These are phyloP conservation scores for Suhomyces emberorum DNA, from an alignment of 805 yeast genomes.

Conservation along the genomic window DNA sequence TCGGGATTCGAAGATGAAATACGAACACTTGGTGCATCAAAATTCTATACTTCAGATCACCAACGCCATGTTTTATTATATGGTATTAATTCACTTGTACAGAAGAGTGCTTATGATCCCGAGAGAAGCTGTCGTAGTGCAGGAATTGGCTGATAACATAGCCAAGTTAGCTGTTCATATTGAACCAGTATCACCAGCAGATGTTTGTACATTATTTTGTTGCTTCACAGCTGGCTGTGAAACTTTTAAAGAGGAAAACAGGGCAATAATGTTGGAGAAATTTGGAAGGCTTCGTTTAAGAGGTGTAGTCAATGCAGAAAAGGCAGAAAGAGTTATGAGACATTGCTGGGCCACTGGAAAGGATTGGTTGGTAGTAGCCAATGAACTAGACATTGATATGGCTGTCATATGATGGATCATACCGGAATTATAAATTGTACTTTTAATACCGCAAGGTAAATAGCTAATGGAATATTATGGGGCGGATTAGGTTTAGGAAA, in stretches of 20 bases:
- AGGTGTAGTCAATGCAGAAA: constrained; percentile 43
- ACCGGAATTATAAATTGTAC: too few species aligned
- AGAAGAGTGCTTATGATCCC: constrained; percentile 53
- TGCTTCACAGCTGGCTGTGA: constrained; percentile 61
- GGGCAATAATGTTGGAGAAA: constrained; percentile 38
- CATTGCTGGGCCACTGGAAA: constrained; percentile 52
- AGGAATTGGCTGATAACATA: constrained; percentile 43
- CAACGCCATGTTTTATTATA: constrained; percentile 49
- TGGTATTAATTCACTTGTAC: constrained; percentile 55
- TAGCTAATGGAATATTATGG: too few species aligned
- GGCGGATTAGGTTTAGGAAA: too few species aligned
- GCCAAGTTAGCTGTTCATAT: constrained; percentile 36
- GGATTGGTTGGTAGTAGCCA: constrained; percentile 51
- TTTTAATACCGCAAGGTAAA: too few species aligned
- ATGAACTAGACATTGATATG: constrained; percentile 39
- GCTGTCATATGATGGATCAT: too few species aligned
- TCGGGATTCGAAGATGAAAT: constrained; percentile 8
- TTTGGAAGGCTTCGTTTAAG: constrained; percentile 38
- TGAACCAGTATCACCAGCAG: constrained; percentile 47
- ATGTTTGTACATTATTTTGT: constrained; percentile 54
- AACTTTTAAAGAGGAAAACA: constrained; percentile 32
- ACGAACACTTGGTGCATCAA: constrained; percentile 21
- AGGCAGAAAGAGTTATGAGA: constrained; percentile 46
- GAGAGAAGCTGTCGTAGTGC: constrained; percentile 44
- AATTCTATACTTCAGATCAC: constrained; percentile 42